Conservation (phyloP, 495 filamentous ascomycete species). For the Arthonia radiata region DNA sequence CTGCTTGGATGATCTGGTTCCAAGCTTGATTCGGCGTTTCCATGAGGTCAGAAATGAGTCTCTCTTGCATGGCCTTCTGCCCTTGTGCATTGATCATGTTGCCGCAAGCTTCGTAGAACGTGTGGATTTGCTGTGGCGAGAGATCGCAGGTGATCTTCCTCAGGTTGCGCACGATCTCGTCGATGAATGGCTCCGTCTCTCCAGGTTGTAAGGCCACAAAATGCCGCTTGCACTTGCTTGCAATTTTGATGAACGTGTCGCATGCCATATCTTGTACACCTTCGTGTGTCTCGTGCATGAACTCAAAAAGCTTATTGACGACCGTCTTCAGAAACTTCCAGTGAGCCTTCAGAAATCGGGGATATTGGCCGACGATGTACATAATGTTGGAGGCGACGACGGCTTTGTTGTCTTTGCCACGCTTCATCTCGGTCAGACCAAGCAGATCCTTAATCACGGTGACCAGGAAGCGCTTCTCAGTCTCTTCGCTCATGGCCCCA, state of each 20-base stretch:
- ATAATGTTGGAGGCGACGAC: constrained; percentile 99
- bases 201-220: constrained; percentile 91
- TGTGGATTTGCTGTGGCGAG: constrained; percentile 90
- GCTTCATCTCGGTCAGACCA: constrained; percentile 96
- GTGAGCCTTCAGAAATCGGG: constrained; percentile 90
- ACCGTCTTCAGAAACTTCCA: constrained; percentile 99
- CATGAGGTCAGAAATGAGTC: constrained; percentile 84
- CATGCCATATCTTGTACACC: constrained; percentile 99
- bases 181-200: constrained; percentile 88
- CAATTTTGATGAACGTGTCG: constrained; percentile 99
- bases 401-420: constrained; percentile 97
- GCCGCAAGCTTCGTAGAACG: constrained; percentile 96
- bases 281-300: constrained; percentile 99
- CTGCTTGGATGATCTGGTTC: constrained; percentile 74
- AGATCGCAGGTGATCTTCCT: constrained; percentile 86
- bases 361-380: constrained; percentile 99
- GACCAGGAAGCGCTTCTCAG: constrained; percentile 91
- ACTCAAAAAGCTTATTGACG: constrained; percentile 98
- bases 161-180: constrained; percentile 91
- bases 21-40: constrained; percentile 75
- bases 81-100: constrained; percentile 98
- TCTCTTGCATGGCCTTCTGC: constrained; percentile 70
- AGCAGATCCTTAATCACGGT: constrained; percentile 97
- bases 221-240: constrained; percentile 88
- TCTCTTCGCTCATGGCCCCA: constrained; percentile 97